Base-by-base conservation (phyloP, 441 rosid genomes). In the Aleurites moluccanus region DNA sequence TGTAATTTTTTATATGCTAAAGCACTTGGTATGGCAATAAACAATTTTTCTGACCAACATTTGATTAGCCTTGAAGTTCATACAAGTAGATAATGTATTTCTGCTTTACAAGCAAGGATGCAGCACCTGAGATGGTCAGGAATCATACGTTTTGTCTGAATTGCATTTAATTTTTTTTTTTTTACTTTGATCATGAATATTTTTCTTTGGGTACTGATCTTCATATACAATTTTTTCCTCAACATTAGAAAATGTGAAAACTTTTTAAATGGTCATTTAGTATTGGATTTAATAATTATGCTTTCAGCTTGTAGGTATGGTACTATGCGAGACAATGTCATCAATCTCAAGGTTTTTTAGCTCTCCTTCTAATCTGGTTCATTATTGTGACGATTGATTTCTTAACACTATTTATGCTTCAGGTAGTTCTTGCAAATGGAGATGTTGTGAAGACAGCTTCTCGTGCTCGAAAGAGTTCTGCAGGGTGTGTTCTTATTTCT, bases 401-500 rank as follows among this genome's bases (percentile, higher is more conserved):
- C 83, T 83, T 62, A 86, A 55, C 50, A 66, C 42, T 62, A 16
- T 67, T 56, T 67, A 66, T 79, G 73, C 75, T 66, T 64, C 88
- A 92, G 99, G 93, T 89, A 47, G 96, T 89, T 83, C 97, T 95
- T 86, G 87, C 96, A 53, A 84, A 89, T 86, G 99, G 99, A 82
- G 91, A 88, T 84, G 83, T 92, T 75, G 93, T 95, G 60, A 95
- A 92, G 90, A 92, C 99, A 78, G 97, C 97, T 81, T 94, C 99
- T 50, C 97, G 96, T 79, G 99, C 98, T 75, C 89, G 98, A 83
- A 95, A 95, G 83, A 92, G 99, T 87, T 86, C 99, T 85, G 98
- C 99, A 33, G 99, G 98, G 98, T 95, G 57, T 80, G 92, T 80
- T 78, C 74, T 77, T 78, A 35, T 79, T 14, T 47, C 45, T 64